Conservation (phyloP, 176 grass and related monocot genomes). For the Juncus inflexus region DNA sequence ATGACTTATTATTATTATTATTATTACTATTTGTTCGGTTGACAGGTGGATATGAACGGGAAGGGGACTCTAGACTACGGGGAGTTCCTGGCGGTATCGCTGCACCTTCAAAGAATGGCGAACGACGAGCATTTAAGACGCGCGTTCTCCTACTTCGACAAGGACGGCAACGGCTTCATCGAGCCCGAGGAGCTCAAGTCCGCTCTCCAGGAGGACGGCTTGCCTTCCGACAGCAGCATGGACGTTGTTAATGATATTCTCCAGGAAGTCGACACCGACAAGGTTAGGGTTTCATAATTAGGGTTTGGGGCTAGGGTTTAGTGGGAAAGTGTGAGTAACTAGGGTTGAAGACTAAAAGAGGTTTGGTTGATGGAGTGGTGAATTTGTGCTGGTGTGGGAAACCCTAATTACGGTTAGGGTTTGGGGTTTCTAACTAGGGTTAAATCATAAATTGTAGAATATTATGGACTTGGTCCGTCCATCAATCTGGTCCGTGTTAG, state of each 20-base stretch:
- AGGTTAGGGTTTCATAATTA: conserved; percentile 37
- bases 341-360: neutral
- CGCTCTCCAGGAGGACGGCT: conserved; percentile 72
- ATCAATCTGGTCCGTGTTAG: no score
- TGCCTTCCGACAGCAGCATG: conserved; percentile 56
- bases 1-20: no score
- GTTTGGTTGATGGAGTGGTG: neutral
- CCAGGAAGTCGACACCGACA: conserved; percentile 97
- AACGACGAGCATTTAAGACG: conserved; percentile 86
- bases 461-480: no score
- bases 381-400: no score
- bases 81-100: conserved; percentile 91
- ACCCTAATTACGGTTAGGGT: no score
- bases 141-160: conserved; percentile 94
- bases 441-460: no score
- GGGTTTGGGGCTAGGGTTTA: neutral
- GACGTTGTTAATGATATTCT: conserved; percentile 91
- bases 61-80: conserved; percentile 82
- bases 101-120: conserved; percentile 99
- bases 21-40: neutral
- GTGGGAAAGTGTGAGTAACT: no score
- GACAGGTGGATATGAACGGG: conserved; percentile 91
- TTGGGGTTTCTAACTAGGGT: no score
- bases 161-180: conserved; percentile 90
- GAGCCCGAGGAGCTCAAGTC: conserved; percentile 81